Conservation (phyloP, 1,284 basidiomycete species). For the Veloboletus limbatus region DNA sequence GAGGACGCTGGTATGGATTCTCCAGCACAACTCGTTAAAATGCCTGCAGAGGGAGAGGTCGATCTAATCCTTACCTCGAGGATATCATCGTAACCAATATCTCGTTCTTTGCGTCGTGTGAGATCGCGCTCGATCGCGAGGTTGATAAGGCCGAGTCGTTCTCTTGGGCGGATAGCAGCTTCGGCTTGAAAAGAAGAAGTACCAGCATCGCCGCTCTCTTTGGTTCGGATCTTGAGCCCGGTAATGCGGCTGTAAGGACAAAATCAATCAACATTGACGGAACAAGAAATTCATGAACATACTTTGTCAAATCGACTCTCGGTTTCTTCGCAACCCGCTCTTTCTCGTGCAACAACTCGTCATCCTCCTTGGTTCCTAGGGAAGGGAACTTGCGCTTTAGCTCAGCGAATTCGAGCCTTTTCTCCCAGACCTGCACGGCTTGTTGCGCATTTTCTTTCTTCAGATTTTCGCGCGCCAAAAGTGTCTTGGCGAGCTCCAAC, state of each 20-base stretch:
- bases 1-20: slow-evolving; percentile 61
- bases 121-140: slow-evolving; percentile 69
- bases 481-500: slow-evolving; percentile 67
- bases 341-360: slow-evolving; percentile 79
- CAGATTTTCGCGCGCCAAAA: slow-evolving; percentile 69
- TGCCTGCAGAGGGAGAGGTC: not conserved
- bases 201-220: slow-evolving; percentile 42
- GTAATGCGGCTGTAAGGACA: slow-evolving; percentile 40
- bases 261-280: not conserved
- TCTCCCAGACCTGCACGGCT: slow-evolving; percentile 74
- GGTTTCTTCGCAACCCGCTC: slow-evolving; percentile 62
- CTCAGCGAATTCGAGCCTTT: slow-evolving; percentile 71
- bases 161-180: slow-evolving; percentile 57
- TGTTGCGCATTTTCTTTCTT: slow-evolving; percentile 68
- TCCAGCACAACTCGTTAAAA: slow-evolving; percentile 26
- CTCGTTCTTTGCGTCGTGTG: slow-evolving; percentile 66
- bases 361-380: slow-evolving; percentile 72
- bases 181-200: slow-evolving; percentile 45
- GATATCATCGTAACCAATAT: slow-evolving; percentile 83
- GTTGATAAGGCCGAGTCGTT: slow-evolving; percentile 61
- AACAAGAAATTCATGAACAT: slow-evolving; percentile 14
- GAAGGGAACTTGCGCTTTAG: slow-evolving; percentile 76
- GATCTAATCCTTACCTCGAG: slow-evolving; percentile 58
- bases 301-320: slow-evolving; percentile 44
- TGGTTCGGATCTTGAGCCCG: slow-evolving; percentile 48